Conservation (phyloP, 768 basidiomycete genomes). For the Pisolithus albus region DNA sequence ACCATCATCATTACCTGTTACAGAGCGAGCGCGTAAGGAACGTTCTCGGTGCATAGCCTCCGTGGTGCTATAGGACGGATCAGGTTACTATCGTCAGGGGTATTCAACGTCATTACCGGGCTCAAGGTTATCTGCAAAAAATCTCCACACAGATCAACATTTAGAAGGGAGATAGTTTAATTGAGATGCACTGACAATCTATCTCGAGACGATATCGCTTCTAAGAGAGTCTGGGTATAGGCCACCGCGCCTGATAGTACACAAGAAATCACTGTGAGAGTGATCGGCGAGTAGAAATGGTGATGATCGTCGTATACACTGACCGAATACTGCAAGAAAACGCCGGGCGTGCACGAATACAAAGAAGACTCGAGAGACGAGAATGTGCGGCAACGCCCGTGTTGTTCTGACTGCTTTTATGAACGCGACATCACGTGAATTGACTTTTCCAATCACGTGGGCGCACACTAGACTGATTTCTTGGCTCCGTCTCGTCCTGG, state of each 20-base stretch:
- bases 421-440: constrained; percentile 26
- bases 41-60: not conserved
- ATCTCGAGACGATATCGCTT: no score
- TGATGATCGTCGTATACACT: not conserved
- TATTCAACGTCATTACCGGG: no score
- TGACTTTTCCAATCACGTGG: constrained; percentile 6
- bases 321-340: not conserved
- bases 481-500: not conserved
- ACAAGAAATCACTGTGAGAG: no score
- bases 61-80: not conserved
- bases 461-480: not conserved
- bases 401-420: constrained; percentile 17
- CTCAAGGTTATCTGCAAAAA: no score
- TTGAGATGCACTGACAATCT: no score
- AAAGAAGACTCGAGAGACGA: constrained; percentile 20
- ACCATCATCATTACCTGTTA: not conserved
- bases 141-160: no score
- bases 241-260: no score
- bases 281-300: no score
- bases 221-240: no score
- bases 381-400: constrained; percentile 22
- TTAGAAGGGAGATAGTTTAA: no score
- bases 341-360: constrained; percentile 10
- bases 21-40: not conserved
- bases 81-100: not conserved